These are phyloP conservation scores for Arachnopeziza araneosa DNA, from an alignment of 2,329 filamentous ascomycete genomes.

Conservation along the genomic window DNA sequence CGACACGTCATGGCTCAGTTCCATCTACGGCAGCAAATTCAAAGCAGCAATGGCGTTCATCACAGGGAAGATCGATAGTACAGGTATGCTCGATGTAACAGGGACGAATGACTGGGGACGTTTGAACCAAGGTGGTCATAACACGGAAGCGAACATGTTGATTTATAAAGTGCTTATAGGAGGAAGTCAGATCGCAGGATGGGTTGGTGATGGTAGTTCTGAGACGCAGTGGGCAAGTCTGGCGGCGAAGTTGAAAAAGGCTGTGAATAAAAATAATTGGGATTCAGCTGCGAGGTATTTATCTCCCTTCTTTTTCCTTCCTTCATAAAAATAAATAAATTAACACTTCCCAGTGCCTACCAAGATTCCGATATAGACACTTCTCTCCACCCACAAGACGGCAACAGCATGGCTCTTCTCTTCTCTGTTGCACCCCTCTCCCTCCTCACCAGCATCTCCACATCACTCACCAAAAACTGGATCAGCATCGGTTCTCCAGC, in stretches of 20 bases:
- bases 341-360: conserved; percentile 18
- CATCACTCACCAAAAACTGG: conserved; percentile 36
- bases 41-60: conserved; percentile 40
- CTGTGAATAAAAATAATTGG: conserved; percentile 20
- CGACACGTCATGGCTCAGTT: conserved; percentile 41
- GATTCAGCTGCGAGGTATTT: conserved; percentile 20
- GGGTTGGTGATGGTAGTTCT: conserved; percentile 27
- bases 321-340: conserved; percentile 7
- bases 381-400: conserved; percentile 53
- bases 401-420: conserved; percentile 49
- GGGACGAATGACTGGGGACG: conserved; percentile 28
- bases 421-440: conserved; percentile 16
- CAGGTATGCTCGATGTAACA: conserved; percentile 28
- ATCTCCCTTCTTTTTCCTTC: neutral
- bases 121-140: conserved; percentile 24
- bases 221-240: conserved; percentile 13
- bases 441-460: conserved; percentile 35
- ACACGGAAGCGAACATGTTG: conserved; percentile 28
- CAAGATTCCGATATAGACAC: conserved; percentile 41
- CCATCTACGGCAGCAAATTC: conserved; percentile 43
- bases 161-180: conserved; percentile 42
- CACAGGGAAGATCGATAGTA: conserved; percentile 37
- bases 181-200: conserved; percentile 40
- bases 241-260: conserved; percentile 17
- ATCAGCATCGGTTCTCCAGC: conserved; percentile 47